Base-by-base conservation (phyloP, 306 rosid genomes). In the Canavalia gladiata region DNA sequence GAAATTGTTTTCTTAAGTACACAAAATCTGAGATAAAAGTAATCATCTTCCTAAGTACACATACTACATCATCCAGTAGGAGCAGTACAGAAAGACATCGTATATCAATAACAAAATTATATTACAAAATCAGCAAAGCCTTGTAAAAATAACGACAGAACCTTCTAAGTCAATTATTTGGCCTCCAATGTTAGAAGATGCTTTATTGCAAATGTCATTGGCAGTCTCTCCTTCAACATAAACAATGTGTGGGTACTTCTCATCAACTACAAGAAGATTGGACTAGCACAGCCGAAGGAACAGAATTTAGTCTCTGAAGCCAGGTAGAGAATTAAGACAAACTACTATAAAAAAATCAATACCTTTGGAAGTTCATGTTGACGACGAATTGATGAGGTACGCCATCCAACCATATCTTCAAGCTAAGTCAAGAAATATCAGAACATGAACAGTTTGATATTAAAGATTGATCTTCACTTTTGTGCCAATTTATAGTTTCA, bases 401-500 rank as follows among this genome's bases (percentile, higher is more conserved):
- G 86, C 99, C 99, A 95, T 74, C 99, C 99, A 75, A 95, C 99
- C 94, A 95, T 88, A 87, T 95, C 98, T 93, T 91, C 47, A 77
- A 74, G 65, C 35, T 13, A 69, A 84, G 94, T 92, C 85, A 90
- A 86, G 90, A 85, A 88, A 87, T 78, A 34, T 74, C 55, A 65
- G 18, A 57, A 84, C 47, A 60, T 18, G 51, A 8, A 68, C 43
- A 69, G 3, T 52, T 68, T 29, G 66, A 77, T 74, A 52, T 46
- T 56, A 63, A 65, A 51, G 71, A 76, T 80, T 80, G 74, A 54
- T 33, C 34, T 2, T 6, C 73, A 68, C 41, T 41, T 59, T 73
- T 18, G 30, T 65, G 76, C 55, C 56, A 51, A 30, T 72, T 34
- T 8, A 78, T 41, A 29, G 84, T 52, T 82, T 74, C 47, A 67